Percentiles rank a stretch among this genome's conserved stretches.
Evolutionary conservation across 2,329 filamentous ascomycete genomes (phyloP).

Genomic region (Nothomitra cinnamomea): DNA sequence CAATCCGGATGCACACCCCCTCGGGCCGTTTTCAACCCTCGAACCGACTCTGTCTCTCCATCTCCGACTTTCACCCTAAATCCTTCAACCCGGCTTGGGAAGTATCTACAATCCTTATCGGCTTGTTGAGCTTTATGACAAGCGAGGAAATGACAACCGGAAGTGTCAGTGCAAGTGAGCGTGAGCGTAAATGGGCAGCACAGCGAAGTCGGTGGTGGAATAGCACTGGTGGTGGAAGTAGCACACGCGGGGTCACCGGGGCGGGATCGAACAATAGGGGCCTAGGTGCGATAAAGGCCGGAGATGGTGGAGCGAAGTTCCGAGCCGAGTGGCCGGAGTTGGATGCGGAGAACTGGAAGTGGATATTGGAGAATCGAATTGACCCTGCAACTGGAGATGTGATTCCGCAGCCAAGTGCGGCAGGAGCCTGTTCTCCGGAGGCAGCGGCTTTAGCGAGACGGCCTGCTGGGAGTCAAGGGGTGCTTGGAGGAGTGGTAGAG

Average conservation of each 20-base stretch:
- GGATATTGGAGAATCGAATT: conserved; percentile 72
- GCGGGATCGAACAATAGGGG: conserved; percentile 26
- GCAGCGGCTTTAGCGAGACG: conserved; percentile 47
- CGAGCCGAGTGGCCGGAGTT: conserved; percentile 76
- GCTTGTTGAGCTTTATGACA: conserved; percentile 93
- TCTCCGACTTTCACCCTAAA: conserved; percentile 94
- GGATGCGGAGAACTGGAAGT: conserved; percentile 77
- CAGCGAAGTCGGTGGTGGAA: conserved; percentile 87
- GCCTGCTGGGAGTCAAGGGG: conserved; percentile 36
- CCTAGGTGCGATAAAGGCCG: conserved; percentile 65
- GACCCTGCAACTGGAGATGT: conserved; percentile 58
- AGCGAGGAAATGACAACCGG: conserved; percentile 98
- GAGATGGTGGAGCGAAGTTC: conserved; percentile 87
- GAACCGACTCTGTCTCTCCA: conserved; percentile 81
- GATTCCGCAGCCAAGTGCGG: conserved; percentile 31
- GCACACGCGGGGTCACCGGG: conserved; percentile 30
- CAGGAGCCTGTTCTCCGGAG: conserved; percentile 24
- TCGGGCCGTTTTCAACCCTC: conserved; percentile 89
- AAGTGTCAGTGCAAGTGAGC: conserved; percentile 57
- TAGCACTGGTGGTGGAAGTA: conserved; percentile 72
- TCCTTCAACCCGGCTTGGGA: conserved; percentile 98
- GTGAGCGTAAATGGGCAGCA: conserved; percentile 64
- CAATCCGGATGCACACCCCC: conserved; percentile 97
- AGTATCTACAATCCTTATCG: conserved; percentile 88
- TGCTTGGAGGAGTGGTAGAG: conserved; percentile 52